Base-by-base conservation (phyloP, 1,284 basidiomycete genomes). In the Vanrija sp. region DNA sequence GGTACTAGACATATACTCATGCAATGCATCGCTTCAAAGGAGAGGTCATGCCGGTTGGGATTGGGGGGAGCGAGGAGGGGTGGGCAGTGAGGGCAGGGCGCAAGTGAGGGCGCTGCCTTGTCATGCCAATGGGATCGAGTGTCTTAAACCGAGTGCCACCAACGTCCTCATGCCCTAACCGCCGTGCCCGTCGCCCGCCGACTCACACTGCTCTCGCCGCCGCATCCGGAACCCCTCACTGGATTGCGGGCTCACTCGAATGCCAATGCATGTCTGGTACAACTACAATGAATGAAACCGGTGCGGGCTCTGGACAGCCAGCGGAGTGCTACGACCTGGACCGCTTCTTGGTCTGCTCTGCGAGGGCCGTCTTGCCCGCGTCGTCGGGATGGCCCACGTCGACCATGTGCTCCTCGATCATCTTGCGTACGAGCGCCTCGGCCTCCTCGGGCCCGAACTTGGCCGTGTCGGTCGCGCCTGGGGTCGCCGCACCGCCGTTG, bases 341-440 rank as follows among this genome's bases (percentile, higher is more conserved):
- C 14, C 64, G 45, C 45, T 64, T 67, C 57, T 62, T 68, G 3
- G 56, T 45, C 38, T 54, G 36, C 37, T 43, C 43, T 1, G 20
- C 46, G 36, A 25, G n/a, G 2, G 43, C 39, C 31, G 43, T 50
- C 42, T 53, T 54, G 4, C 66, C 65, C 16, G 63, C 68, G 53
- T 67, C 65, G 22, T 72, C 71, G 3, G 81, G 79, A 70, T 84
- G 83, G 0, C 82, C 77, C 51, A 85, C 57, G 72, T 87, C 86
- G 25, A 79, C 78, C 68, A 85, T 69, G 63, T 82, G 80, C 49
- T 76, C 78, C 70, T 87, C 85, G 52, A 87, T 81, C 87, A 90
- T 89, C 60, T 76, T 77, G 49, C 81, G 63, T 59, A 89, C 72
- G 44, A 88, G 62, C 45, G 62, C 65, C 47, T 68, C 71, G 2